phyloP scores from a whole-genome alignment of 2,329 filamentous ascomycete species.

The Aspergillus pseudonomiae region DNA sequence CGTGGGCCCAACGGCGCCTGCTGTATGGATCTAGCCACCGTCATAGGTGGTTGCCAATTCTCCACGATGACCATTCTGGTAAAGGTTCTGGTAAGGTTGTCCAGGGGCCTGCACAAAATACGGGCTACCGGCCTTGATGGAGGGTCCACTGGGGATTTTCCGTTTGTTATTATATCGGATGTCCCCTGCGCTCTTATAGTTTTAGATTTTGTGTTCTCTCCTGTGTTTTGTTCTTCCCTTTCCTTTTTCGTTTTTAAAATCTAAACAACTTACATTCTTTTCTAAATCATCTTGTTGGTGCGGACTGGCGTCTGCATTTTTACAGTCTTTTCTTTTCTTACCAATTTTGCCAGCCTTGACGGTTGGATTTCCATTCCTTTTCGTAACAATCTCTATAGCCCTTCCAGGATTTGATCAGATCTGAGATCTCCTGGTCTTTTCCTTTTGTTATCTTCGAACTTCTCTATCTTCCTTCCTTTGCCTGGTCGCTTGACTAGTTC shows the following conservation, averaged over 20 bases:
- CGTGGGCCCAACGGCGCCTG: constrained; percentile 4
- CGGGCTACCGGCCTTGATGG: background rate
- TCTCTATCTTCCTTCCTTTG: background rate
- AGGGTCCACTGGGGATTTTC: background rate
- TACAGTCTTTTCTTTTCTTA: constrained; percentile 8
- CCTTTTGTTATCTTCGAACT: background rate
- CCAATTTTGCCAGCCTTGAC: constrained; percentile 21
- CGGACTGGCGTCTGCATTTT: constrained; percentile 19
- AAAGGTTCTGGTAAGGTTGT: background rate
- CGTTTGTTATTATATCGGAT: constrained; percentile 7
- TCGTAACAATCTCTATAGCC: constrained; percentile 6
- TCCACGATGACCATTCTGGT: background rate
- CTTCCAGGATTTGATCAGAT: constrained; percentile 2
- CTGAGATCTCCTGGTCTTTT: constrained; percentile 10
- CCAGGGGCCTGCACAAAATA: background rate
- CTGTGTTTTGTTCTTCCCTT: constrained; percentile 12
- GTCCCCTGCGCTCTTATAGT: constrained; percentile 12
- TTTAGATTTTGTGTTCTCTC: constrained; percentile 12
- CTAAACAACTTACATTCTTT: constrained; percentile 22
- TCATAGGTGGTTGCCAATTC: constrained; percentile 5
- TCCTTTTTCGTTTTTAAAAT: background rate
- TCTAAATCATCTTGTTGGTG: constrained; percentile 10
- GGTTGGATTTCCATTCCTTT: constrained; percentile 22
- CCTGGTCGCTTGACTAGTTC: background rate
- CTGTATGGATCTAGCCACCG: constrained; percentile 13